Evolutionary conservation across 192 early-diverging fungal species (phyloP), one percentile per base, ranked within the genome.

Genomic region (Cladochytrium replicatum): DNA sequence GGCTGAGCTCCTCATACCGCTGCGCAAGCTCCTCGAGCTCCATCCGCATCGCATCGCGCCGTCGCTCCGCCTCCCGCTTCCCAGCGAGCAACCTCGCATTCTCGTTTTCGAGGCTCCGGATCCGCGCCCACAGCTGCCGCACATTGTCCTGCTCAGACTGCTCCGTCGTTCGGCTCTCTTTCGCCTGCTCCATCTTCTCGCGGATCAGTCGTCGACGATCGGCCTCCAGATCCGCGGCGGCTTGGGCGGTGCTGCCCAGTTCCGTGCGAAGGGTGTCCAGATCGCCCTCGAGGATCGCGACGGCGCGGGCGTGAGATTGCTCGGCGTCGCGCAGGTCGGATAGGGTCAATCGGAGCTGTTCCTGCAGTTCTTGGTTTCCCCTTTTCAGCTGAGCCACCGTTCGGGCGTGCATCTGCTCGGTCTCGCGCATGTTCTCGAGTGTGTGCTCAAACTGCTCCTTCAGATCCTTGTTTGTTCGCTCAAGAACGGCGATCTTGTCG

Each of bases 201-300:
- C 28, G 22, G 6, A 65, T 13, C 34, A 65, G 42, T n/a, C 58
- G 29, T n/a, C 40, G 39, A 25, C 48, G 22, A 19, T 60, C 57
- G 5, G 11, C 43, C 31, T 61, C 63, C 25, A 59, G 52, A 19
- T 60, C 57, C 31, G 30, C 17, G 19, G 52, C 52, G 7, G 46
- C 28, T 31, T 32, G 27, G 17, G 45, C 34, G 17, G 52, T 50
- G 15, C 19, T 17, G 11, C 24, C 23, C 22, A 62, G 46, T 23
- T 66, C 68, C 15, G 45, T 23, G 8, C 63, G 54, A 13, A 66
- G 48, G n/a, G 32, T 23, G 0, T 71, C 68, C 29, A 71, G 54
- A 27, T 71, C 63, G 3, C 17, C 4, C 45, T 71, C 68, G 24
- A 71, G 57, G 1, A 2, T n/a, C 13, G 40, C 13, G 0, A 66